phyloP scores from a whole-genome alignment of 768 basidiomycete genomes.

The Leccinum uliginosum region DNA sequence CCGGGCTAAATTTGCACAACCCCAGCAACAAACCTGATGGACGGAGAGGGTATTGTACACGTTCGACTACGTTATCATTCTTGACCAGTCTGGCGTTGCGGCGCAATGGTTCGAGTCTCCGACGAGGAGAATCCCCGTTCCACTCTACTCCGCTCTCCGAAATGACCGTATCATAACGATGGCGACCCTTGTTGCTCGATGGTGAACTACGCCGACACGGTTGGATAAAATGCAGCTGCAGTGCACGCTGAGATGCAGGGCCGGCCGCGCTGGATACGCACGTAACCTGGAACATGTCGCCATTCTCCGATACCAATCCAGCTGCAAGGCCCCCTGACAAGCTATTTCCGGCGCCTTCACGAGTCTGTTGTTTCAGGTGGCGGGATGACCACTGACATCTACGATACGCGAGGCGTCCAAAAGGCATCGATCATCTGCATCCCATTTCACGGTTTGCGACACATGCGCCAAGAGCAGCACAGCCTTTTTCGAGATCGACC shows the following conservation, averaged over 20 bases:
- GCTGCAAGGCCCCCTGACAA: constrained; percentile 85
- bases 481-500: constrained; percentile 46
- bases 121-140: constrained; percentile 67
- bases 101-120: constrained; percentile 52
- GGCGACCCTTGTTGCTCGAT: constrained; percentile 85
- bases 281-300: constrained; percentile 66
- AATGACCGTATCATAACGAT: constrained; percentile 33
- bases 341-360: constrained; percentile 80
- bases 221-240: constrained; percentile 66
- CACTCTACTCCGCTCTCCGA: constrained; percentile 39
- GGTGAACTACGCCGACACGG: constrained; percentile 76
- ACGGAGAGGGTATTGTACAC: constrained; percentile 18
- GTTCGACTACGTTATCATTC: constrained; percentile 31
- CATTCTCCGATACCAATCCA: constrained; percentile 52
- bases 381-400: constrained; percentile 44
- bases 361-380: constrained; percentile 1
- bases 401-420: constrained; percentile 60
- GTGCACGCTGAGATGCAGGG: constrained; percentile 13
- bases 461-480: constrained; percentile 70
- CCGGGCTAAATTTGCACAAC: constrained; percentile 71
- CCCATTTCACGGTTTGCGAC: constrained; percentile 41
- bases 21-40: constrained; percentile 37
- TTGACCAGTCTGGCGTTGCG: constrained; percentile 32
- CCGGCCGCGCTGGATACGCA: constrained; percentile 7
- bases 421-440: constrained; percentile 66